Evolutionary conservation across 257 asterid genomes (phyloP), one percentile per base, ranked within the genome.

Genomic region (Penstemon eatonii): DNA sequence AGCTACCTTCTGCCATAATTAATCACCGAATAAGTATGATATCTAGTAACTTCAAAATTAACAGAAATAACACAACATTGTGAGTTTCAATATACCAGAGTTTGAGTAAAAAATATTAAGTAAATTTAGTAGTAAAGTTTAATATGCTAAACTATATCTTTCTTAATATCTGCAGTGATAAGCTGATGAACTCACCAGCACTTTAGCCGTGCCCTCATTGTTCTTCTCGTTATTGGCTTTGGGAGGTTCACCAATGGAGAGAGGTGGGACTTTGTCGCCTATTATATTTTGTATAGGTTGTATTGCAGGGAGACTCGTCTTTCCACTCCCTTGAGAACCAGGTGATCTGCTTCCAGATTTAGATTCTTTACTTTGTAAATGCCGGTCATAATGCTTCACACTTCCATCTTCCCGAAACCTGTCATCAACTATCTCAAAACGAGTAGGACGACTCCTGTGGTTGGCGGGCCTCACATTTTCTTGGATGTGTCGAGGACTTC

Each of bases 401-500:
- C 73, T 65, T 54, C 91, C 93, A 59, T 87, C 90, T 4, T 93
- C 96, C 36, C 96, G 86, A 52, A 85, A 88, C 81, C 99, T 83
- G 71, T 93, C 97, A 73, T 93, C 97, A 59, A 93, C 96, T 61
- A 93, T 78, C 89, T 90, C 97, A 69, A 93, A 85, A 65, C 72
- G 83, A 44, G 87, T 53, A 25, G 86, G 3, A 46, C 82, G 76
- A 38, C 75, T 57, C 76, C 76, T 82, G 4, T 57, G 80, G 71
- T 80, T 71, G 55, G 64, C 69, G n/a, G 89, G 63, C 65, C 74
- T 86, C 19, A 36, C 41, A 10, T 53, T 69, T 65, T 73, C 84
- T 62, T 81, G 85, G 39, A 33, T 50, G 61, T 63, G 45, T 56
- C 47, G 74, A 54, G 92, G 92, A 72, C 80, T 85, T 68, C 86